Conservation (phyloP, 2,329 filamentous ascomycete species). For the Pseudonectria buxi region DNA sequence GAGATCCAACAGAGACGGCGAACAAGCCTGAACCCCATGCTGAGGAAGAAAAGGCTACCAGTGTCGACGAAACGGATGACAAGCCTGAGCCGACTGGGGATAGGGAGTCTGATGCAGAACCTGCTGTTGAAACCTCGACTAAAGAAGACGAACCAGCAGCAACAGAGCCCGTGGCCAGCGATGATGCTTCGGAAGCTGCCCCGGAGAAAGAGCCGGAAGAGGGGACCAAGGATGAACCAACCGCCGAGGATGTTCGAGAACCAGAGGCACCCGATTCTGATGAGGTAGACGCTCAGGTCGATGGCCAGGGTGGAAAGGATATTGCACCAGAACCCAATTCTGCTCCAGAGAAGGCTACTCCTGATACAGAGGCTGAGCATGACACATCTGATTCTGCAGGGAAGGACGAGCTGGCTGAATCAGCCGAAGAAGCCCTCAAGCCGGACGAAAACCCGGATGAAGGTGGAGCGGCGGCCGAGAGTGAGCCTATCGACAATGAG, state of each 20-base stretch:
- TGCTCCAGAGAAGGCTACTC: not conserved
- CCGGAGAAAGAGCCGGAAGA: slow-evolving; percentile 3
- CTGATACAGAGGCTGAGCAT: not conserved
- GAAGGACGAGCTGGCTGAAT: too few species aligned
- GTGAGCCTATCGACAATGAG: too few species aligned
- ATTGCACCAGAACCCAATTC: not conserved
- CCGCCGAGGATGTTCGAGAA: slow-evolving; percentile 3
- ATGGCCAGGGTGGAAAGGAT: not conserved
- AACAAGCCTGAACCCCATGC: not conserved
- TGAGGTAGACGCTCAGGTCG: not conserved
- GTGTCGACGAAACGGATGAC: too few species aligned
- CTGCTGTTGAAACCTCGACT: slow-evolving; percentile 1
- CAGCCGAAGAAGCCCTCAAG: too few species aligned
- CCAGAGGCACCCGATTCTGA: not conserved
- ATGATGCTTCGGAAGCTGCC: slow-evolving; percentile 1
- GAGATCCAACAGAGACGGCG: not conserved
- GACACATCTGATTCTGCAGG: not conserved
- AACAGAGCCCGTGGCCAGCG: not conserved
- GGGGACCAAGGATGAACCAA: slow-evolving; percentile 1
- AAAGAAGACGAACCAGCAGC: not conserved
- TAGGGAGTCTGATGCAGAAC: slow-evolving; percentile 1
- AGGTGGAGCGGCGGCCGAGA: too few species aligned
- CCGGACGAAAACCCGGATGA: too few species aligned
- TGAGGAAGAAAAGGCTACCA: not conserved
- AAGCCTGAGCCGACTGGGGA: too few species aligned